phyloP scores from a whole-genome alignment of 768 basidiomycete genomes.

The Pilatotrama ljubarskyi region DNA sequence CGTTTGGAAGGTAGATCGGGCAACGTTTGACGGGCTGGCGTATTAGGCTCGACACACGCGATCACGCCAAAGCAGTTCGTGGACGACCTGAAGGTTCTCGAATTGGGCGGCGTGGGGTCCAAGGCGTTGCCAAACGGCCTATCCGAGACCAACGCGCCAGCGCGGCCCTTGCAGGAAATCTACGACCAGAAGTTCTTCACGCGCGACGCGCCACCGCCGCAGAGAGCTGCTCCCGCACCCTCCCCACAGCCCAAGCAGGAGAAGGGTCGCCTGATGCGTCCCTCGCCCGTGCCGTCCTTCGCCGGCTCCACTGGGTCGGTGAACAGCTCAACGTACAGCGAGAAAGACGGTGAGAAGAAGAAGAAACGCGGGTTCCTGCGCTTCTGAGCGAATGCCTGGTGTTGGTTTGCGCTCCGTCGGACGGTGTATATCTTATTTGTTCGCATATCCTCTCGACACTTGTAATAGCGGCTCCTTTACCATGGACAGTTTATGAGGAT shows the following conservation, averaged over 20 bases:
- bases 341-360: conserved; percentile 57
- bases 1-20: background rate
- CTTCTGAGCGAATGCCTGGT: conserved; percentile 40
- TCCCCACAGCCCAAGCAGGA: conserved; percentile 34
- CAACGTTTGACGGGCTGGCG: background rate
- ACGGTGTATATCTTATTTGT: conserved; percentile 20
- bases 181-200: conserved; percentile 82
- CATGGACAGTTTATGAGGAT: conserved; percentile 3
- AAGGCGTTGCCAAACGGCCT: conserved; percentile 70
- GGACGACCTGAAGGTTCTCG: conserved; percentile 84
- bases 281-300: conserved; percentile 50
- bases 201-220: conserved; percentile 59
- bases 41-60: conserved; percentile 86
- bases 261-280: conserved; percentile 25
- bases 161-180: conserved; percentile 66
- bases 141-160: conserved; percentile 43
- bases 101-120: conserved; percentile 85
- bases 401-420: background rate
- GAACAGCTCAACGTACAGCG: conserved; percentile 21
- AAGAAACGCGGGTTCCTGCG: conserved; percentile 75
- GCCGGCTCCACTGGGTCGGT: conserved; percentile 47
- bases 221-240: conserved; percentile 38
- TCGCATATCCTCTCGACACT: conserved; percentile 11
- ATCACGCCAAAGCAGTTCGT: conserved; percentile 82
- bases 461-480: conserved; percentile 13